A percentile compares a stretch with the other conserved stretches of the same genome.
phyloP scores from a whole-genome alignment of 257 asterid species.

The Forsythia viridissima region DNA sequence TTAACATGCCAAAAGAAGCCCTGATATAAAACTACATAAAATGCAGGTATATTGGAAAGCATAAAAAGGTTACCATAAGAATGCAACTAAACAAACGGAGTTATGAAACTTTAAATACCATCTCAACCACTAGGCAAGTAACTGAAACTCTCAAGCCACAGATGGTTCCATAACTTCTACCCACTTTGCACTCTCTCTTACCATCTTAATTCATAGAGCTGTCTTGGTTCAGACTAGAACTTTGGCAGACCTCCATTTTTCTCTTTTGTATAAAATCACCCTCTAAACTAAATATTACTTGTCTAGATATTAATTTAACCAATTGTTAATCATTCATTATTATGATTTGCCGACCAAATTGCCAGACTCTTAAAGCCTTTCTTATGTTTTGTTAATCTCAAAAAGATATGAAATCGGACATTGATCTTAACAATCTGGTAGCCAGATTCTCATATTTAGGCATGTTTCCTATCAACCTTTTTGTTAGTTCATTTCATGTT shows the following conservation, averaged over 20 bases:
- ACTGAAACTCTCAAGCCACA: conserved; percentile 16
- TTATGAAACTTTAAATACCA: background rate
- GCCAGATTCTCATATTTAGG: conserved; percentile 1
- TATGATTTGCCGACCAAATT: conserved; percentile 1
- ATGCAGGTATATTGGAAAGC: too few species aligned
- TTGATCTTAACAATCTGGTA: background rate
- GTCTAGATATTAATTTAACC: background rate
- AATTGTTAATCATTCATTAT: background rate
- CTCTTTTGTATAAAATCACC: conserved; percentile 6
- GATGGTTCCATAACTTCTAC: background rate
- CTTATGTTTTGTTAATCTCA: conserved; percentile 1
- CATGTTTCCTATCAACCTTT: background rate
- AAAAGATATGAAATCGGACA: background rate
- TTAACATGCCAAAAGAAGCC: conserved; percentile 4
- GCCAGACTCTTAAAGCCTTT: background rate
- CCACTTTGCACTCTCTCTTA: conserved; percentile 4
- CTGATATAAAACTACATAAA: background rate
- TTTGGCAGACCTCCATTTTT: background rate
- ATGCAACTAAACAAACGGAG: background rate
- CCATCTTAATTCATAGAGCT: background rate
- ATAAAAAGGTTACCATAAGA: too few species aligned
- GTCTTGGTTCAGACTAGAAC: conserved; percentile 1
- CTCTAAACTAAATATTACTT: conserved; percentile 4
- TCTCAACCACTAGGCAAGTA: conserved; percentile 2
- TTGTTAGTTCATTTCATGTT: background rate